phyloP scores from a whole-genome alignment of 768 basidiomycete species.

The Tremella mesenterica region DNA sequence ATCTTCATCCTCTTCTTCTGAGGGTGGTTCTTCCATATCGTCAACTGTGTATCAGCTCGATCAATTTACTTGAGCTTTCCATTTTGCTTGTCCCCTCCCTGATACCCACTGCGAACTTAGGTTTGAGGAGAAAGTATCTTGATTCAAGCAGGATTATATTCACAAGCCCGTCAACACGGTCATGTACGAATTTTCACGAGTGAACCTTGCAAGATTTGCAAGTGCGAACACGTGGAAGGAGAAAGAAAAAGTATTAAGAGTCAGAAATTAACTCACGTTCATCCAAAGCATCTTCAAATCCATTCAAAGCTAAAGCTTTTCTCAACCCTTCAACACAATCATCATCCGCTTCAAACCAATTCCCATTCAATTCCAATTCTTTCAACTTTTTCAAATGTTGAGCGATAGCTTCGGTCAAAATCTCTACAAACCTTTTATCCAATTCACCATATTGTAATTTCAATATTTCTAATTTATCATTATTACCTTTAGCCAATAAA shows the following conservation, averaged over 20 bases:
- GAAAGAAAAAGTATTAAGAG: not conserved
- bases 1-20: conserved; percentile 52
- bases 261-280: conserved; percentile 50
- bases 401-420: conserved; percentile 61
- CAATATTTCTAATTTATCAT: conserved; percentile 63
- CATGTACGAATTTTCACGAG: no score
- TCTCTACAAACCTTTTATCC: conserved; percentile 57
- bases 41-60: conserved; percentile 45
- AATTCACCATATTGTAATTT: conserved; percentile 90
- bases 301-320: conserved; percentile 46
- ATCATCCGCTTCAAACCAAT: conserved; percentile 48
- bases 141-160: no score
- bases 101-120: no score
- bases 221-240: not conserved
- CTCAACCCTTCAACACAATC: conserved; percentile 48
- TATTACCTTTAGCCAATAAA: conserved; percentile 60
- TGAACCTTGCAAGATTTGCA: no score
- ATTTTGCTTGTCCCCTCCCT: no score
- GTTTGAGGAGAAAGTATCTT: no score
- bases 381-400: conserved; percentile 55
- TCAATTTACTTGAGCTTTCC: not conserved
- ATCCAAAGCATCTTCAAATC: conserved; percentile 72
- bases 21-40: conserved; percentile 61
- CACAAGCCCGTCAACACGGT: no score
- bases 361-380: conserved; percentile 78